Evolutionary conservation across 805 yeast genomes (phyloP).

Genomic region (Yarrowia sp.): DNA sequence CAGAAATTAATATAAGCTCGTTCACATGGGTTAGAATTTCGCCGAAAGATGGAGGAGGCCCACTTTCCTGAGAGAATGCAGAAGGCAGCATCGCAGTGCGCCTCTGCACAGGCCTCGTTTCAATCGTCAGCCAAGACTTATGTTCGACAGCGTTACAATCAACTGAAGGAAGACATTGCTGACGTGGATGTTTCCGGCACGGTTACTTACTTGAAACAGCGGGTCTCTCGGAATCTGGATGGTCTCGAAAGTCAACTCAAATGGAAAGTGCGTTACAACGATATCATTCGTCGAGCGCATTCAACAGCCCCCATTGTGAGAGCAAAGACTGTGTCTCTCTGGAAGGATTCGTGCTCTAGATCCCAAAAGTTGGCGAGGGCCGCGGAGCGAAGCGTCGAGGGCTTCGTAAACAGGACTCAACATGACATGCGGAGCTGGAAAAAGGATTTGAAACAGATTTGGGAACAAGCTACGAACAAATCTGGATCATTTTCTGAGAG

Average conservation of each 20-base stretch:
- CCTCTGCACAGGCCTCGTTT: conserved; percentile 4
- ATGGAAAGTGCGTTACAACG: not conserved
- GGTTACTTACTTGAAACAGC: not conserved
- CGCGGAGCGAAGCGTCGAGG: not conserved
- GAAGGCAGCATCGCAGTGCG: not conserved
- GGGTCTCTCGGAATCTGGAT: not conserved
- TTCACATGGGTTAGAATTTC: not conserved
- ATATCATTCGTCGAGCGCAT: not conserved
- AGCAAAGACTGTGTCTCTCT: not conserved
- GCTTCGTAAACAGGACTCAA: not conserved
- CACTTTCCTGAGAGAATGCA: not conserved
- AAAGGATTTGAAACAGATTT: not conserved
- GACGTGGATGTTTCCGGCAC: not conserved
- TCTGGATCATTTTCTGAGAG: not conserved
- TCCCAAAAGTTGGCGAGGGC: not conserved
- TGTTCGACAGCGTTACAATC: not conserved
- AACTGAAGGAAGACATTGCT: not conserved
- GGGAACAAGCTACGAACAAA: not conserved
- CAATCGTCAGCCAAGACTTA: not conserved
- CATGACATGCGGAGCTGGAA: not conserved
- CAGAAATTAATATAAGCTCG: not conserved
- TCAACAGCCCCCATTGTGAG: not conserved
- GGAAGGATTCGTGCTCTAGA: not conserved
- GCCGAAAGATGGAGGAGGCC: not conserved
- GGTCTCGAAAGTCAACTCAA: not conserved